Conservation (phyloP, 1,284 basidiomycete genomes). For the Rhizoctonia solani region DNA sequence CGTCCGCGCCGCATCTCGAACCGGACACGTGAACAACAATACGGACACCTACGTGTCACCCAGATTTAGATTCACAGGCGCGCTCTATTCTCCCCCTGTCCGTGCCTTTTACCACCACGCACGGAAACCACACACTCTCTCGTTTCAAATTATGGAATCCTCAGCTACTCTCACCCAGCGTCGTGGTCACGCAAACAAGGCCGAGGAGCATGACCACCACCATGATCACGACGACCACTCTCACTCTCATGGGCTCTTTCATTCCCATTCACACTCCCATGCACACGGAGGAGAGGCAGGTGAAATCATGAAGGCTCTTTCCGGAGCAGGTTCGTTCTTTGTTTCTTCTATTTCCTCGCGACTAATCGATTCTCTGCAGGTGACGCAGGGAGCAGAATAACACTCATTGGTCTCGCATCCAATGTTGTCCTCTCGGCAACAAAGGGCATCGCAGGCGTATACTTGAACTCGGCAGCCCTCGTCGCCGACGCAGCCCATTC, state of each 20-base stretch:
- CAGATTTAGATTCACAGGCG: not conserved
- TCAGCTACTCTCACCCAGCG: conserved; percentile 24
- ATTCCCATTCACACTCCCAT: conserved; percentile 21
- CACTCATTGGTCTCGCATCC: conserved; percentile 81
- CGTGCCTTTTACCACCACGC: not conserved
- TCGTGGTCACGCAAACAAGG: conserved; percentile 8
- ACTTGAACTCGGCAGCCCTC: conserved; percentile 83
- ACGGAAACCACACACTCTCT: conserved; percentile 1
- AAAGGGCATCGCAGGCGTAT: conserved; percentile 87
- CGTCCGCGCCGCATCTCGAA: not conserved
- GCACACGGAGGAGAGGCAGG: conserved; percentile 33
- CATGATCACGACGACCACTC: conserved; percentile 67
- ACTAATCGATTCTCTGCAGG: conserved; percentile 47
- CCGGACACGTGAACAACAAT: conserved; percentile 13
- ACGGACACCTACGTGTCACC: conserved; percentile 13
- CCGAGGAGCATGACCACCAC: conserved; percentile 59
- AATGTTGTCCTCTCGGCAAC: conserved; percentile 82
- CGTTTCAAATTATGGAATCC: not conserved
- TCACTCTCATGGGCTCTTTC: conserved; percentile 59
- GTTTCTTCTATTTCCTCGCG: conserved; percentile 23
- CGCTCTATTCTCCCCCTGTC: conserved; percentile 23
- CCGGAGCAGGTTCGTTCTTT: conserved; percentile 8
- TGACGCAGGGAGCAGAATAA: conserved; percentile 82
- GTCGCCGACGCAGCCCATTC: conserved; percentile 96
- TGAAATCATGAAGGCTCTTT: conserved; percentile 27